These are phyloP conservation scores for Nemophila menziesii DNA, from an alignment of 257 asterid genomes.

Conservation along the genomic window DNA sequence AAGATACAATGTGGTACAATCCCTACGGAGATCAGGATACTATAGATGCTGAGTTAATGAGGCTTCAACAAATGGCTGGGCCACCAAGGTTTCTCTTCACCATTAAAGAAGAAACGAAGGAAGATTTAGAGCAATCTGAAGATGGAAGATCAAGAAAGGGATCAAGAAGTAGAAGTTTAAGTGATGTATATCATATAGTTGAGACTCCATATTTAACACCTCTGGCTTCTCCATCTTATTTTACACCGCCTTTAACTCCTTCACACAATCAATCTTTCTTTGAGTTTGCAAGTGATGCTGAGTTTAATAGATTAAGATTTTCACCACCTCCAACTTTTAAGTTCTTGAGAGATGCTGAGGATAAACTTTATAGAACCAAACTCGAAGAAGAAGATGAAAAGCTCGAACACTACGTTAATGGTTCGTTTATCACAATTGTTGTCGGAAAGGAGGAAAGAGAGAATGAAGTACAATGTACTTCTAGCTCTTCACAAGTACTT, in stretches of 20 bases:
- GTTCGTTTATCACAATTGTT: slow-evolving; percentile 27
- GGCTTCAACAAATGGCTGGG: slow-evolving; percentile 21
- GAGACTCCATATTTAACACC: slow-evolving; percentile 72
- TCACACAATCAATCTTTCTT: slow-evolving; percentile 7
- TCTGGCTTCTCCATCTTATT: slow-evolving; percentile 42
- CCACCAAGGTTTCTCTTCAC: slow-evolving; percentile 58
- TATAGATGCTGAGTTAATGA: slow-evolving; percentile 17
- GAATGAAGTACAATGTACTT: slow-evolving; percentile 7
- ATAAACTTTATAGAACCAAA: slow-evolving; percentile 17
- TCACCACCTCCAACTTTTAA: slow-evolving; percentile 38
- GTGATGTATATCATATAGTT: slow-evolving; percentile 30
- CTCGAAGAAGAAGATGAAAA: slow-evolving; percentile 10
- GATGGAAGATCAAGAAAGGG: slow-evolving; percentile 34
- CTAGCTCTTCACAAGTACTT: slow-evolving; percentile 26
- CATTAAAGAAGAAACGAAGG: slow-evolving; percentile 60
- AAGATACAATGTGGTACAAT: slow-evolving; percentile 23
- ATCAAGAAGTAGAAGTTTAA: slow-evolving; percentile 30
- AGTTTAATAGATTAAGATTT: slow-evolving; percentile 20
- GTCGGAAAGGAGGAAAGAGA: slow-evolving; percentile 14
- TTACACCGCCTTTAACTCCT: slow-evolving; percentile 64
- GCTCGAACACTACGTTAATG: slow-evolving; percentile 24
- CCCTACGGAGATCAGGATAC: slow-evolving; percentile 21
- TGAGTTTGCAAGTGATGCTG: slow-evolving; percentile 38
- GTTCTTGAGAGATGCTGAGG: slow-evolving; percentile 27
- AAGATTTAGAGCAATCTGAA: slow-evolving; percentile 67